Evolutionary conservation across 352 stramenopile genomes (phyloP).

Genomic region (Lagenidium giganteum): DNA sequence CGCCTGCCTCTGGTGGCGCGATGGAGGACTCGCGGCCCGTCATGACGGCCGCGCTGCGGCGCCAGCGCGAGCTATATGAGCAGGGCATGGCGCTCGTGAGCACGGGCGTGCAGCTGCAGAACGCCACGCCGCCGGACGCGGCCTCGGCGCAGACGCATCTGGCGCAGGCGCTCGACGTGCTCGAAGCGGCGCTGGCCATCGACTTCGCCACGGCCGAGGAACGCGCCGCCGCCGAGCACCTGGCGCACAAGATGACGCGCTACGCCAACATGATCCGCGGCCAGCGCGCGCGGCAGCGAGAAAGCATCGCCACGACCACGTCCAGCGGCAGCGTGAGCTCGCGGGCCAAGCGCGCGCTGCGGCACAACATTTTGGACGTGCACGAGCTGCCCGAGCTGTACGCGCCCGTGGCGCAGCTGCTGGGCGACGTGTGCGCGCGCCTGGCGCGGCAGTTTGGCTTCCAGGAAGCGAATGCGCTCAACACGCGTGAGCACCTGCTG

Average conservation of each 20-base stretch:
- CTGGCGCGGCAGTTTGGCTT: conserved; percentile 91
- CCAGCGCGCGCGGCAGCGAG: conserved; percentile 20
- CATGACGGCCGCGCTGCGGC: conserved; percentile 27
- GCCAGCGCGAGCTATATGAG: conserved; percentile 30
- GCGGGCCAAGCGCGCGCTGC: conserved; percentile 18
- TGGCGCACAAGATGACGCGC: conserved; percentile 38
- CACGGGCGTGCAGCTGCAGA: conserved; percentile 25
- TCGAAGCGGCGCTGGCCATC: conserved; percentile 25
- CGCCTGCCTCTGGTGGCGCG: no score
- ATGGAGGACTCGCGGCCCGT: no score
- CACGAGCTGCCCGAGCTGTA: conserved; percentile 31
- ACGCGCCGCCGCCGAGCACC: conserved; percentile 17
- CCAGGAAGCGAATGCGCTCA: conserved; percentile 61
- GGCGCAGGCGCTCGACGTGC: conserved; percentile 25
- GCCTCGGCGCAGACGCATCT: conserved; percentile 16
- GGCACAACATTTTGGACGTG: conserved; percentile 37
- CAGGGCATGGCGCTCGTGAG: conserved; percentile 33
- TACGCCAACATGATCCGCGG: conserved; percentile 47
- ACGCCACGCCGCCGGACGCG: conserved; percentile 16
- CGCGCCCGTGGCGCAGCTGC: conserved; percentile 23
- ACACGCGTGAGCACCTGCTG: conserved; percentile 37
- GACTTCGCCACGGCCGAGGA: conserved; percentile 25
- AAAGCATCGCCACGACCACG: conserved; percentile 3
- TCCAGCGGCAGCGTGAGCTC: no score
- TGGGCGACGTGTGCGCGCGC: conserved; percentile 64